Evolutionary conservation across 768 basidiomycete species (phyloP).

Genomic region (Boletus vinaceobasis): DNA sequence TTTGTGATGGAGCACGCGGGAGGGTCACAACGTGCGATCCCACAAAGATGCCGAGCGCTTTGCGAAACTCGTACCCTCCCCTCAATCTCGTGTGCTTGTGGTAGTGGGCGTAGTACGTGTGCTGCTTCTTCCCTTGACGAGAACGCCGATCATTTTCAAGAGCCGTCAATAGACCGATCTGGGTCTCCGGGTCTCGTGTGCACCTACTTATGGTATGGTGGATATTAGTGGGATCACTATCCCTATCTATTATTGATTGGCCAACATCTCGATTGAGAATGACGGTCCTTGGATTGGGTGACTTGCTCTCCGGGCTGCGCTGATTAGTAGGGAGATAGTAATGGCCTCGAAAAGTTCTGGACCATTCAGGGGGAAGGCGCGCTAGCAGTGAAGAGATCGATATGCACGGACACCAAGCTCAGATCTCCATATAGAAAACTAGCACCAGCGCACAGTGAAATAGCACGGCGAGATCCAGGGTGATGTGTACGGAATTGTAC

Average conservation of each 20-base stretch:
- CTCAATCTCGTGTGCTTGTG: not conserved
- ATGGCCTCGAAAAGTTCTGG: not conserved
- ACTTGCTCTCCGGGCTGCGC: not conserved
- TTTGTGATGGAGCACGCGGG: constrained; percentile 7
- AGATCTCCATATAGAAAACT: not conserved
- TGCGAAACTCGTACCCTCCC: not conserved
- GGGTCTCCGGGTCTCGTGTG: not conserved
- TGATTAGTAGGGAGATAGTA: not conserved
- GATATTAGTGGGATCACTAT: constrained; percentile 1
- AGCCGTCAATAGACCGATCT: constrained; percentile 1
- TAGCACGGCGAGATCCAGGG: not conserved
- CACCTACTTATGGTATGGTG: not conserved
- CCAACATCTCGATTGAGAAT: constrained; percentile 1
- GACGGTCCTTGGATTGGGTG: not conserved
- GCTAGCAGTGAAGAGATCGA: not conserved
- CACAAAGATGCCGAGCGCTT: not conserved
- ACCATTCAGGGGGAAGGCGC: not conserved
- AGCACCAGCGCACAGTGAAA: not conserved
- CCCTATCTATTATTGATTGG: not conserved
- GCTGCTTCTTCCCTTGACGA: not conserved
- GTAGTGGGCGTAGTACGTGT: not conserved
- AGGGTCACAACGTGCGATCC: not conserved
- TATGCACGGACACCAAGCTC: not conserved
- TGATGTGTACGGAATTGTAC: not conserved
- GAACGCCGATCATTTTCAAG: constrained; percentile 9